These are phyloP conservation scores for Kwoniella sp. DNA, from an alignment of 768 basidiomycete species.

Conservation along the genomic window DNA sequence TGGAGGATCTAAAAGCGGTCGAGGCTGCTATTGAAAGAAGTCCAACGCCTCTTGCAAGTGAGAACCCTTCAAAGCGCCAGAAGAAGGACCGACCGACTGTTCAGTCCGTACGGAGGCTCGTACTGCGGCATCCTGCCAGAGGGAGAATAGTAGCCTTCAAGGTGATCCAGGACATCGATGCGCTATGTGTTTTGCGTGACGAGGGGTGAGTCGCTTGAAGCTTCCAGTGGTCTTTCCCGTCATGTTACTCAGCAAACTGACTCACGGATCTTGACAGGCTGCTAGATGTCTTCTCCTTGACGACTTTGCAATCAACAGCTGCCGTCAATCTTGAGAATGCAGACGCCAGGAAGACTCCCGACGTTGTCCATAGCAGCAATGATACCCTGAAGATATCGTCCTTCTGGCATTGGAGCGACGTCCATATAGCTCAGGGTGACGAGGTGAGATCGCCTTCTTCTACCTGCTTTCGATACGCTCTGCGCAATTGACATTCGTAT, in stretches of 20 bases:
- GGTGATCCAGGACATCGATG: slow-evolving; percentile 28
- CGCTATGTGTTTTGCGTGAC: slow-evolving; percentile 37
- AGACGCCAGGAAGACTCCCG: slow-evolving; percentile 9
- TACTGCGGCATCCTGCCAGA: slow-evolving; percentile 24
- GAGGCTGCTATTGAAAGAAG: slow-evolving; percentile 30
- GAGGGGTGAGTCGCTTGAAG: slow-evolving; percentile 45
- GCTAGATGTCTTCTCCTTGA: slow-evolving; percentile 37
- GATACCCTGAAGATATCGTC: slow-evolving; percentile 18
- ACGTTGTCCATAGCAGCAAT: slow-evolving; percentile 18
- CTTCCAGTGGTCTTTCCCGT: too few relatives aligned
- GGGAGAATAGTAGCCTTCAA: slow-evolving; percentile 38
- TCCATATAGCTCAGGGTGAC: slow-evolving; percentile 24
- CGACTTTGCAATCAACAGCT: slow-evolving; percentile 12
- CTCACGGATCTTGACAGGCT: slow-evolving; percentile 15
- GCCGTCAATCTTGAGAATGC: slow-evolving; percentile 26
- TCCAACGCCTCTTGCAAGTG: slow-evolving; percentile 16
- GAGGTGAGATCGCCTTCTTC: slow-evolving; percentile 25
- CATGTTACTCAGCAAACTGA: too few relatives aligned
- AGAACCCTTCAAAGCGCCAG: not conserved
- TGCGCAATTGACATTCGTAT: slow-evolving; percentile 8
- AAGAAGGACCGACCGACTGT: not conserved
- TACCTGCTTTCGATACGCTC: not conserved
- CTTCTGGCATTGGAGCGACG: slow-evolving; percentile 40
- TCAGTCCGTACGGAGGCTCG: slow-evolving; percentile 20
- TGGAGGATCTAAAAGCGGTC: slow-evolving; percentile 33